These are phyloP conservation scores for Suillus discolor DNA, from an alignment of 768 basidiomycete genomes.

Conservation along the genomic window DNA sequence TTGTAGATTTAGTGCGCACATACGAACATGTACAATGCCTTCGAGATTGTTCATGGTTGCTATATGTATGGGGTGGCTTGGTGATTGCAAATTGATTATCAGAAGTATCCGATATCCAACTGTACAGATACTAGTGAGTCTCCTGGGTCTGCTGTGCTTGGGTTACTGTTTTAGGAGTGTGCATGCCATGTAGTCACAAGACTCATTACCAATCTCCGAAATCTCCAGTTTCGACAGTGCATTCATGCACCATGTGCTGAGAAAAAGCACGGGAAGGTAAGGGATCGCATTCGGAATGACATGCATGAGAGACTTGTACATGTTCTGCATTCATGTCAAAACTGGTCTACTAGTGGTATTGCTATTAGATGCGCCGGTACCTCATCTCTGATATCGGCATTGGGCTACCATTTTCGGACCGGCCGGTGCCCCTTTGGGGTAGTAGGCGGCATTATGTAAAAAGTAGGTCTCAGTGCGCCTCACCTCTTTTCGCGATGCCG, in stretches of 20 bases:
- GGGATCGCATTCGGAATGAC: background rate
- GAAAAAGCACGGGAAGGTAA: background rate
- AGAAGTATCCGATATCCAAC: background rate
- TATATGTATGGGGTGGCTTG: background rate
- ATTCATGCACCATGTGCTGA: background rate
- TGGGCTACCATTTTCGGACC: background rate
- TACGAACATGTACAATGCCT: background rate
- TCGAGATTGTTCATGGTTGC: background rate
- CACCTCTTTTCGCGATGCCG: background rate
- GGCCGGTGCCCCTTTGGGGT: background rate
- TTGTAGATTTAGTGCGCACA: background rate
- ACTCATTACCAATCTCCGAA: background rate
- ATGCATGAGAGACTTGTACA: slow-evolving; percentile 4
- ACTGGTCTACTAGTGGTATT: background rate
- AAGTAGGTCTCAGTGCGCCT: background rate
- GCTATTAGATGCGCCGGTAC: background rate
- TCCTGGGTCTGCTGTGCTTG: background rate
- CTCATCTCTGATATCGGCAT: background rate
- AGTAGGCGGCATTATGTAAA: background rate
- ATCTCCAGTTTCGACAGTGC: background rate
- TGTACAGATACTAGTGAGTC: no score
- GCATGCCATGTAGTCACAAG: background rate
- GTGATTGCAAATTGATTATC: background rate
- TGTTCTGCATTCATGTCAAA: background rate
- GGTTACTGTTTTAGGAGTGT: background rate